These are phyloP conservation scores for Emydomyces testavorans DNA, from an alignment of 2,329 filamentous ascomycete genomes.

Conservation along the genomic window DNA sequence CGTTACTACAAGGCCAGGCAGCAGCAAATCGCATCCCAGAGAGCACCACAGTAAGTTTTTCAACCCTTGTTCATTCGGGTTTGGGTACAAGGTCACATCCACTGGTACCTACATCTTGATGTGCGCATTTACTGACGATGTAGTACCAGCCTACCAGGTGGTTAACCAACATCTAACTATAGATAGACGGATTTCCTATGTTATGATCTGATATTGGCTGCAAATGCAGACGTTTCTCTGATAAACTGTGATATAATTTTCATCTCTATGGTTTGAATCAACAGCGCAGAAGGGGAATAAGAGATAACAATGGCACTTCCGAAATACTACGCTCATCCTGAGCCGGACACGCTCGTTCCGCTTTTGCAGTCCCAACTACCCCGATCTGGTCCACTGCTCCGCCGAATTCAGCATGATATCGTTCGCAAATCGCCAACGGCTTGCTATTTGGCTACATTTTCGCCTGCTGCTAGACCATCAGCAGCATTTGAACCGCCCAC, in stretches of 20 bases:
- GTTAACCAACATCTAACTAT: no score
- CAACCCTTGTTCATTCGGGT: no score
- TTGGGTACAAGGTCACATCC: no score
- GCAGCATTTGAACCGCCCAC: neutral
- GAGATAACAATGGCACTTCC: neutral
- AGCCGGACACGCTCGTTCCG: slow-evolving; percentile 18
- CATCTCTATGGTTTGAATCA: neutral
- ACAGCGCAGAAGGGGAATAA: neutral
- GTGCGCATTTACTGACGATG: no score
- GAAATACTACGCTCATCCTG: slow-evolving; percentile 14
- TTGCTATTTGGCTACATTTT: slow-evolving; percentile 27
- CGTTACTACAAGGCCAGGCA: no score
- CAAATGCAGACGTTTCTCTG: neutral
- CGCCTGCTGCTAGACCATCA: slow-evolving; percentile 13
- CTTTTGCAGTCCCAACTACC: slow-evolving; percentile 29
- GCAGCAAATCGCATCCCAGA: no score
- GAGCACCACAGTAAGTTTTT: no score
- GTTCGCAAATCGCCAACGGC: slow-evolving; percentile 26
- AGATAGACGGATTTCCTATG: no score
- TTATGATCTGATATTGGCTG: no score
- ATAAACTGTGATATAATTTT: neutral
- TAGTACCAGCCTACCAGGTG: no score
- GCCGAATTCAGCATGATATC: slow-evolving; percentile 31
- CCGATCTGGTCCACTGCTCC: slow-evolving; percentile 28
- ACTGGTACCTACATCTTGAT: no score